These are phyloP conservation scores for Rhododendron kiyosumense DNA, from an alignment of 148 eudicot genomes.

Conservation along the genomic window DNA sequence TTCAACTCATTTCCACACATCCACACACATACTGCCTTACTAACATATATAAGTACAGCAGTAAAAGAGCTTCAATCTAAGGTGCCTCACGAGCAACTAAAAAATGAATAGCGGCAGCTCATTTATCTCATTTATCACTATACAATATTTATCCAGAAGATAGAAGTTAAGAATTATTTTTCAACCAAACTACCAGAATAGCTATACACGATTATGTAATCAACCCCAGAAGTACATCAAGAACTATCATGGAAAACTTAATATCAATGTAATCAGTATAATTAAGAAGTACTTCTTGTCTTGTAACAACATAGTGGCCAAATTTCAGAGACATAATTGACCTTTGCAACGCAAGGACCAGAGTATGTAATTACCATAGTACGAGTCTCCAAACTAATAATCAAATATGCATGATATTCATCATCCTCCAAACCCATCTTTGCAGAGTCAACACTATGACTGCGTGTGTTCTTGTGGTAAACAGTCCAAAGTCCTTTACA, in stretches of 20 bases:
- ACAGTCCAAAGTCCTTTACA: slow-evolving; percentile 98
- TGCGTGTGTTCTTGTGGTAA: slow-evolving; percentile 86
- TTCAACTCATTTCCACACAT: background rate
- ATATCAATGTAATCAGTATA: background rate
- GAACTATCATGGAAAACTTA: background rate
- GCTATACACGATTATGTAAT: background rate
- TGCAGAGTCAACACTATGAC: slow-evolving; percentile 63
- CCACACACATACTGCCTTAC: background rate
- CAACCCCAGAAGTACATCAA: background rate
- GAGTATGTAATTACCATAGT: slow-evolving; percentile 65
- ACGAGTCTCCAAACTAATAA: slow-evolving; percentile 86
- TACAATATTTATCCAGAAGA: background rate
- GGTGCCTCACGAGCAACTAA: background rate
- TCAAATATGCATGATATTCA: slow-evolving; percentile 94
- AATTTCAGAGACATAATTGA: background rate
- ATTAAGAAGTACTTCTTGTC: background rate
- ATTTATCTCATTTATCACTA: background rate
- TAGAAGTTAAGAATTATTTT: background rate
- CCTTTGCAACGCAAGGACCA: background rate
- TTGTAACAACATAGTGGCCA: background rate
- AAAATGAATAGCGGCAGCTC: background rate
- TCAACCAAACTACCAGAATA: background rate
- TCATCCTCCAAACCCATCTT: slow-evolving; percentile 72
- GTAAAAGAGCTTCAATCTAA: background rate
- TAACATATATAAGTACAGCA: background rate